Base-by-base conservation (phyloP, 257 asterid genomes). In the Fraxinus excelsior region DNA sequence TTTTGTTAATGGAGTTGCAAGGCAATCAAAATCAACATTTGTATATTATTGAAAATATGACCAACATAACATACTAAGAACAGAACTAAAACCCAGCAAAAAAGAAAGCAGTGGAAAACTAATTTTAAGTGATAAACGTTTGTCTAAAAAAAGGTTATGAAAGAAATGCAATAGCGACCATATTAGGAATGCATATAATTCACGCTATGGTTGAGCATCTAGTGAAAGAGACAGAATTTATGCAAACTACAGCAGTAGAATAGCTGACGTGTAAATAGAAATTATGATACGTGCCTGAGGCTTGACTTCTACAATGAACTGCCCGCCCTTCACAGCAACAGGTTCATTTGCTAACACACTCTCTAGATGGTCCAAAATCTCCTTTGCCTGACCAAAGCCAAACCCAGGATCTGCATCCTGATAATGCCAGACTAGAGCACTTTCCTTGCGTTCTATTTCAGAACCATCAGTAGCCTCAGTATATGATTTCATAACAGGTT, bases 381-480 rank as follows among this genome's bases (percentile, higher is more conserved):
- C 96, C 85, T 91, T 91, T 4, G 97, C 97, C 85, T 93, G 98
- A 78, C 96, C 85, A 81, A 78, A 91, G 71, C 98, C 98, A 73
- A 91, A 93, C 31, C 89, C 93, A 4, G 96, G 87, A 78, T 91
- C 97, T 23, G 98, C 97, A 84, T 93, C 98, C 25, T 89, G 83
- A 79, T 91, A 91, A 81, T 93, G 97, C 98, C 98, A 93, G 58
- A 93, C 98, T 83, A 93, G 74, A 74, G 98, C 89, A 83, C 98
- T 93, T 85, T 93, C 98, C 76, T 93, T 93, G 78, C 78, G 84
- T 83, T 93, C 98, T 46, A 93, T 86, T 77, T 85, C 88, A 71
- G 97, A 93, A 72, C 98, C 98, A 86, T 93, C 98, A 18, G 98
- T 93, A 51, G 98, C 85, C 82, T 93, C 98, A 1, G 98, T 91